A percentile compares a stretch with the other conserved stretches of the same genome.
phyloP scores from a whole-genome alignment of 139 green algal genomes.

The Micractinium sp. region DNA sequence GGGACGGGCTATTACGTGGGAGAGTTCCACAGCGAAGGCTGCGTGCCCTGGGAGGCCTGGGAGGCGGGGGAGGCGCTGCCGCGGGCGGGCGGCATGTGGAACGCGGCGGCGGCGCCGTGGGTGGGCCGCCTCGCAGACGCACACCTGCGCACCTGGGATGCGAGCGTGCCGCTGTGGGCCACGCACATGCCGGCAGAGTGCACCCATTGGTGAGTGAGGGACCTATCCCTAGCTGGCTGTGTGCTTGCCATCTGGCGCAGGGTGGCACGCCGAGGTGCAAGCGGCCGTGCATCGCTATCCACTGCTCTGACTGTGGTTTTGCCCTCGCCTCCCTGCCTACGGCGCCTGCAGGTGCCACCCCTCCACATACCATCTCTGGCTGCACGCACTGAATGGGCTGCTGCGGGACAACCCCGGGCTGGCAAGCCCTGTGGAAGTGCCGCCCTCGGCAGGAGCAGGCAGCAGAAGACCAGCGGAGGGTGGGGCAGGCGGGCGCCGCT shows the following conservation, averaged over 20 bases:
- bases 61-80: not conserved
- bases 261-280: not conserved
- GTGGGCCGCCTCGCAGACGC: slow-evolving; percentile 32
- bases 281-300: not conserved
- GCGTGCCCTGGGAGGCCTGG: not conserved
- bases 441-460: not conserved
- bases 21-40: not conserved
- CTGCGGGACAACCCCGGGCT: not conserved
- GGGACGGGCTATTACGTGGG: not conserved
- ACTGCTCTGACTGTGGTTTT: not conserved
- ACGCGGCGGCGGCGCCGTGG: slow-evolving; percentile 19
- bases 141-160: slow-evolving; percentile 38
- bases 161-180: slow-evolving; percentile 25
- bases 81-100: slow-evolving; percentile 27
- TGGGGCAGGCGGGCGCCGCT: not conserved
- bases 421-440: not conserved
- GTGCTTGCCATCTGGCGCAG: not conserved
- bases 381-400: slow-evolving; percentile 6
- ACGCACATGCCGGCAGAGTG: slow-evolving; percentile 38
- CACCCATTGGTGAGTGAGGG: slow-evolving; percentile 40
- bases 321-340: too few species aligned
- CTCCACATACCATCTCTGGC: slow-evolving; percentile 46
- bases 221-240: not conserved
- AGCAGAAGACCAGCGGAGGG: not conserved
- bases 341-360: slow-evolving; percentile 28